phyloP scores from a whole-genome alignment of 2,329 filamentous ascomycete genomes.

The Aspergillus floridensis region DNA sequence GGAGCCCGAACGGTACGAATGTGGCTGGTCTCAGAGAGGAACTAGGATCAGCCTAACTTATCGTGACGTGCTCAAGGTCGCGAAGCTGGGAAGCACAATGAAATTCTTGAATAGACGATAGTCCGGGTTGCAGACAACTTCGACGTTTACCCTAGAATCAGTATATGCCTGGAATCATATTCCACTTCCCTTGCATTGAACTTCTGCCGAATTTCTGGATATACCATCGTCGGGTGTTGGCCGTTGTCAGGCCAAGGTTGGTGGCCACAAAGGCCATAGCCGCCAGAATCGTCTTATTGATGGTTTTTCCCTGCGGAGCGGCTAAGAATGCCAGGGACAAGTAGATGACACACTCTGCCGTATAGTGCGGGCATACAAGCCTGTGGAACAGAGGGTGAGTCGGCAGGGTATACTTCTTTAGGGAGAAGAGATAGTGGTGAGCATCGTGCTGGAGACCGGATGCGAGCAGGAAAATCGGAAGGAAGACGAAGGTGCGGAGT shows the following conservation, averaged over 20 bases:
- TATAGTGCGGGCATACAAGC: conserved; percentile 85
- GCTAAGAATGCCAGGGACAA: conserved; percentile 70
- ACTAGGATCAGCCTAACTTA: conserved; percentile 64
- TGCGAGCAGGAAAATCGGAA: conserved; percentile 66
- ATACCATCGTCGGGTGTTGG: conserved; percentile 78
- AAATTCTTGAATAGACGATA: conserved; percentile 47
- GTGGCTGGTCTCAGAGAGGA: conserved; percentile 47
- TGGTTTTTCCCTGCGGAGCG: conserved; percentile 62
- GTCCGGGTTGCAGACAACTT: not conserved
- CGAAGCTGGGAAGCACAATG: conserved; percentile 67
- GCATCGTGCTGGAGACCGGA: conserved; percentile 72
- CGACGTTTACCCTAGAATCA: conserved; percentile 19
- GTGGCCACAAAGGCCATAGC: conserved; percentile 70
- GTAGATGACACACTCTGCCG: conserved; percentile 83
- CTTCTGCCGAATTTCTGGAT: conserved; percentile 67
- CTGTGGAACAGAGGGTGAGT: conserved; percentile 67
- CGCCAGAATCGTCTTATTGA: conserved; percentile 72
- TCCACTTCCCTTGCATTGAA: conserved; percentile 63
- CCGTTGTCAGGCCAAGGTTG: conserved; percentile 80
- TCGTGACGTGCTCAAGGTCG: conserved; percentile 81
- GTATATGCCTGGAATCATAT: conserved; percentile 64
- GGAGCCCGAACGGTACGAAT: conserved; percentile 35
- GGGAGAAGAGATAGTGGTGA: conserved; percentile 65
- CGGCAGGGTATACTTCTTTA: conserved; percentile 82
- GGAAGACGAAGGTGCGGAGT: conserved; percentile 54